Percentiles rank a stretch among this genome's conserved stretches.
These are phyloP conservation scores for Hirschfeldia incana DNA, from an alignment of 345 rosid species.

Conservation along the genomic window DNA sequence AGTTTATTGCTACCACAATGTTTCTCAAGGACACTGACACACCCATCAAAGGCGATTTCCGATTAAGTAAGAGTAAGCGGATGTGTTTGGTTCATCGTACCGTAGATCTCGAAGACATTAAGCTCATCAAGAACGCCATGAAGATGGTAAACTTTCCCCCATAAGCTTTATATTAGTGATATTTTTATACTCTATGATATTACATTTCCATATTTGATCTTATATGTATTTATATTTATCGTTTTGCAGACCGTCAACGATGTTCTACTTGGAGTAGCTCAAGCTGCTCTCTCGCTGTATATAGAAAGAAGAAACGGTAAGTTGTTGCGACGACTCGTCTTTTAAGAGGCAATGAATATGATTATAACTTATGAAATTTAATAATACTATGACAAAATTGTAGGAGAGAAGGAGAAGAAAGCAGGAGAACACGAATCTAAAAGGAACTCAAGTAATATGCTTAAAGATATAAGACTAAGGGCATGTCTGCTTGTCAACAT, in stretches of 20 bases:
- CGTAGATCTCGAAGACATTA: neutral
- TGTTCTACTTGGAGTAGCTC: neutral
- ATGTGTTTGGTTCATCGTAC: neutral
- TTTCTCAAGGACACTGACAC: constrained; percentile 14
- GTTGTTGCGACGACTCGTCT: neutral
- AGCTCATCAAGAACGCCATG: neutral
- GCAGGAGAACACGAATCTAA: neutral
- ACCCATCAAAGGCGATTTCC: neutral
- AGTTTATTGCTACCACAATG: constrained; percentile 46
- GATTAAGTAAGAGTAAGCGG: neutral
- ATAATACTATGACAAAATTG: neutral
- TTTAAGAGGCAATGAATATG: neutral
- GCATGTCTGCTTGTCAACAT: constrained; percentile 48
- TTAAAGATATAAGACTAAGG: neutral
- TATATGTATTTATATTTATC: neutral
- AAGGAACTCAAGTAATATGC: neutral
- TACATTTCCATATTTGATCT: neutral
- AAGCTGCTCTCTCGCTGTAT: neutral
- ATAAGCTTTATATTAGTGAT: neutral
- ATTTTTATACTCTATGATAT: neutral
- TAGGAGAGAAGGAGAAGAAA: neutral
- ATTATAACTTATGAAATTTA: neutral
- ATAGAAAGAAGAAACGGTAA: neutral
- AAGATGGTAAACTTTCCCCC: neutral
- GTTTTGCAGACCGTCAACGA: neutral